These are phyloP conservation scores for Peronospora farinosa DNA, from an alignment of 352 stramenopile species.

Conservation along the genomic window DNA sequence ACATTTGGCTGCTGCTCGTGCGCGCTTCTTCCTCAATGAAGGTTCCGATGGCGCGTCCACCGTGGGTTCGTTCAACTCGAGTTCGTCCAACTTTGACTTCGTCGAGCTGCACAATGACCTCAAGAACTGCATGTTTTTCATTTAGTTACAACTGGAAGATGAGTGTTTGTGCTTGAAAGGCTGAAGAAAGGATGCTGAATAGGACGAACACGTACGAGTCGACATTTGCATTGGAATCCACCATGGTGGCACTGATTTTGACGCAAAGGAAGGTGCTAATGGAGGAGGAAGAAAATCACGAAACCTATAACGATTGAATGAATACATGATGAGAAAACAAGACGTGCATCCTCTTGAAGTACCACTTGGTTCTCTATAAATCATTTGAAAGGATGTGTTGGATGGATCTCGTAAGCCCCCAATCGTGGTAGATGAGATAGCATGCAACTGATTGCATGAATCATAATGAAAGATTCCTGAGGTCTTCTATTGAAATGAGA, in stretches of 20 bases:
- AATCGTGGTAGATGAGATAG: no score
- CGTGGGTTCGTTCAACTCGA: constrained; percentile 53
- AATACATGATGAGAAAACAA: no score
- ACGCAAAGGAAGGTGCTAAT: constrained; percentile 10
- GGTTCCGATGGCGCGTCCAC: constrained; percentile 51
- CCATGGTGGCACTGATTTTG: constrained; percentile 8
- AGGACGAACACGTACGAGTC: not conserved
- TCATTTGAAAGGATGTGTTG: no score
- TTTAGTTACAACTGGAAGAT: constrained; percentile 21
- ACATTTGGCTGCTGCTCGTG: constrained; percentile 72
- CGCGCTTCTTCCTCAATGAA: constrained; percentile 76
- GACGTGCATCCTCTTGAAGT: no score
- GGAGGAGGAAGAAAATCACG: constrained; percentile 9
- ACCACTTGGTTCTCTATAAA: no score
- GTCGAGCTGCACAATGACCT: constrained; percentile 53
- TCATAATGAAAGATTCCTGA: no score
- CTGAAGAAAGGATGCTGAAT: not conserved
- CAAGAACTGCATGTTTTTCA: constrained; percentile 66
- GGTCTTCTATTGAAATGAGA: no score
- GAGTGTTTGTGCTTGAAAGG: constrained; percentile 2
- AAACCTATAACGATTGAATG: no score
- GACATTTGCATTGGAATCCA: constrained; percentile 5
- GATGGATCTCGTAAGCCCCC: no score
- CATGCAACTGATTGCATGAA: no score
- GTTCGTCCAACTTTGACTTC: constrained; percentile 56